phyloP scores from a whole-genome alignment of 768 basidiomycete species.

The Multifurca ochricompacta region DNA sequence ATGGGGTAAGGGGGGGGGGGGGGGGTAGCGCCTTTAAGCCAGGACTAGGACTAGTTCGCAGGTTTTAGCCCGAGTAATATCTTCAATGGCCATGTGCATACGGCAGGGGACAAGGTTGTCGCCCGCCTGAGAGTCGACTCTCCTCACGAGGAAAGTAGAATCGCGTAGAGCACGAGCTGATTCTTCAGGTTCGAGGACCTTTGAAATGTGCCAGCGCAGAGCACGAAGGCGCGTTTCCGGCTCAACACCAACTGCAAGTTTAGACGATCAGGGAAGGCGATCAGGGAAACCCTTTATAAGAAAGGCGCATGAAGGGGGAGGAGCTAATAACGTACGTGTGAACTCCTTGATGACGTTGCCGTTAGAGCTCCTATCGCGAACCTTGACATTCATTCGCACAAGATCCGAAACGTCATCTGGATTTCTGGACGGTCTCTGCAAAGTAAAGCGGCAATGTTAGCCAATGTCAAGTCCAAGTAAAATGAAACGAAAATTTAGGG shows the following conservation, averaged over 20 bases:
- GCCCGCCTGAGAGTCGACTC: neutral
- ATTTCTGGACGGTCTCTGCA: slow-evolving; percentile 4
- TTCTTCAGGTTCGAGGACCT: slow-evolving; percentile 3
- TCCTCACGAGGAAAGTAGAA: slow-evolving; percentile 7
- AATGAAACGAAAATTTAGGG: too few relatives aligned
- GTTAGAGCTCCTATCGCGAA: neutral
- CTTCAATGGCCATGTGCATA: slow-evolving; percentile 13
- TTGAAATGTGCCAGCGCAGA: slow-evolving; percentile 18
- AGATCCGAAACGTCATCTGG: neutral
- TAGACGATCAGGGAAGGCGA: neutral
- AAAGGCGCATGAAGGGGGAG: neutral
- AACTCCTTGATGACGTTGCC: slow-evolving; percentile 3
- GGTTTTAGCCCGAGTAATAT: neutral
- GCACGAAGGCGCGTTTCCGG: slow-evolving; percentile 16
- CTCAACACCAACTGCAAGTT: slow-evolving; percentile 4
- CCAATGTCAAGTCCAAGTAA: neutral
- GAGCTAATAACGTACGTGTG: neutral
- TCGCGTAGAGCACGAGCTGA: slow-evolving; percentile 10
- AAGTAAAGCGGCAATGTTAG: neutral
- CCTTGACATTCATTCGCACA: slow-evolving; percentile 10
- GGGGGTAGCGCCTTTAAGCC: neutral
- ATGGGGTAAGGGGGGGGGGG: neutral
- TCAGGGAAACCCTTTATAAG: too few relatives aligned
- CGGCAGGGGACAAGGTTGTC: slow-evolving; percentile 4
- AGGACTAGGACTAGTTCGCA: slow-evolving; percentile 14